Evolutionary conservation across 345 rosid genomes (phyloP).

Genomic region (Pistacia integerrima): DNA sequence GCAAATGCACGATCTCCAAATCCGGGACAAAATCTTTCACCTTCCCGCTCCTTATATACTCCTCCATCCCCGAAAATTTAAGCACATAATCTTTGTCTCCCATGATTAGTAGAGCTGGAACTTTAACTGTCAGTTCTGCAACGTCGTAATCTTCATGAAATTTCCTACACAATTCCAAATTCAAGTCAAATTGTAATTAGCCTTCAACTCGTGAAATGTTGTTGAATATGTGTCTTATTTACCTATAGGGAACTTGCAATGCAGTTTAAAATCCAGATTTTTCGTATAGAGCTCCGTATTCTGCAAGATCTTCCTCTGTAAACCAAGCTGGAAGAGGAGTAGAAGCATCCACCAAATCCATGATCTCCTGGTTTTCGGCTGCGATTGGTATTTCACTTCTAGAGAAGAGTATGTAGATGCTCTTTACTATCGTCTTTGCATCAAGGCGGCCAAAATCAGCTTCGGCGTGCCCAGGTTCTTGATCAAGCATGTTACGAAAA

Average conservation of each 20-base stretch:
- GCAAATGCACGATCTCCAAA: constrained; percentile 44
- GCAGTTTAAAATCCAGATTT: constrained; percentile 62
- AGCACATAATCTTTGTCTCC: constrained; percentile 54
- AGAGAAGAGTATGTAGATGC: constrained; percentile 53
- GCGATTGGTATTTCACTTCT: constrained; percentile 59
- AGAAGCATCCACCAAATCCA: constrained; percentile 58
- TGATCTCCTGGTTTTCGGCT: constrained; percentile 51
- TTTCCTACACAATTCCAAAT: constrained; percentile 21
- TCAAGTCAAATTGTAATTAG: background rate
- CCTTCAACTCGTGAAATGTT: background rate
- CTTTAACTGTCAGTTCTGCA: constrained; percentile 33
- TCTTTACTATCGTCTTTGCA: constrained; percentile 56
- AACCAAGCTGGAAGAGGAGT: constrained; percentile 62
- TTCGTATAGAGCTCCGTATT: constrained; percentile 51
- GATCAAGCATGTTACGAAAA: background rate
- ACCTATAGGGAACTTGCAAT: constrained; percentile 59
- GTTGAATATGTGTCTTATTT: background rate
- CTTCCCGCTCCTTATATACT: constrained; percentile 41
- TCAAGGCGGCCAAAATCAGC: constrained; percentile 62
- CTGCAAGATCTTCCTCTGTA: constrained; percentile 51
- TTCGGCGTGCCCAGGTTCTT: constrained; percentile 66
- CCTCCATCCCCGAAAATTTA: constrained; percentile 53
- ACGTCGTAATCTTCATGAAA: constrained; percentile 21
- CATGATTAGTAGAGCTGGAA: constrained; percentile 49
- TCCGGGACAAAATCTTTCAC: constrained; percentile 44